Percentiles rank a stretch among this genome's conserved stretches.
phyloP scores from a whole-genome alignment of 371 early-diverging fungal species.

The Lichtheimia ramosa region DNA sequence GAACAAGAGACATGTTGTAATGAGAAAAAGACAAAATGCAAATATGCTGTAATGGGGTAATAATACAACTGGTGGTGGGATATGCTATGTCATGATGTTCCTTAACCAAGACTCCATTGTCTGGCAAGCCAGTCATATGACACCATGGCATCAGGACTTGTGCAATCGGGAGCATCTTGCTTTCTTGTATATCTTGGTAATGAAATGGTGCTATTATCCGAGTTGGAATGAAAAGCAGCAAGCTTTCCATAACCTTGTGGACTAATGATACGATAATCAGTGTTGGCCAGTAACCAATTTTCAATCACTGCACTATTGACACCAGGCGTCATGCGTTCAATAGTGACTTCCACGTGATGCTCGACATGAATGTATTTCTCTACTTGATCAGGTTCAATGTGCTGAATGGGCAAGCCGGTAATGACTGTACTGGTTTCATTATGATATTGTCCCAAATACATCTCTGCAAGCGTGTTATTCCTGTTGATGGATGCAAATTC shows the following conservation, averaged over 20 bases:
- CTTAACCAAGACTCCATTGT: conserved; percentile 49
- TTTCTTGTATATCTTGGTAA: conserved; percentile 21
- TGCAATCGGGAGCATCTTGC: conserved; percentile 23
- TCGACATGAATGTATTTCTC: conserved; percentile 33
- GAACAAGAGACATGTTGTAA: no score
- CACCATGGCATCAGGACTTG: conserved; percentile 21
- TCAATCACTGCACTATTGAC: conserved; percentile 36
- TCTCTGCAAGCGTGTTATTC: conserved; percentile 5
- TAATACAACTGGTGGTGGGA: no score
- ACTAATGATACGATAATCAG: conserved; percentile 38
- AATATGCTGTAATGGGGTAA: no score
- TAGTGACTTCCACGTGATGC: conserved; percentile 16
- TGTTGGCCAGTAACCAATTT: conserved; percentile 34
- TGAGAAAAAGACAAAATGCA: no score
- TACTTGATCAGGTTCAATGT: conserved; percentile 31
- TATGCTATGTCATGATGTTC: no score
- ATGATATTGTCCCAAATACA: conserved; percentile 1
- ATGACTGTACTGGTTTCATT: conserved; percentile 16
- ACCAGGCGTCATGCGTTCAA: conserved; percentile 29
- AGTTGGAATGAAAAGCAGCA: conserved; percentile 41
- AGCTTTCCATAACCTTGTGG: conserved; percentile 45
- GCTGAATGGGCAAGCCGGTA: conserved; percentile 30
- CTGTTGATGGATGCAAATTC: conserved; percentile 31
- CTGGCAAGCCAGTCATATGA: conserved; percentile 36
- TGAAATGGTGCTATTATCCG: conserved; percentile 36